These are phyloP conservation scores for Globisporangium irregulare DNA, from an alignment of 352 stramenopile genomes.

Conservation along the genomic window DNA sequence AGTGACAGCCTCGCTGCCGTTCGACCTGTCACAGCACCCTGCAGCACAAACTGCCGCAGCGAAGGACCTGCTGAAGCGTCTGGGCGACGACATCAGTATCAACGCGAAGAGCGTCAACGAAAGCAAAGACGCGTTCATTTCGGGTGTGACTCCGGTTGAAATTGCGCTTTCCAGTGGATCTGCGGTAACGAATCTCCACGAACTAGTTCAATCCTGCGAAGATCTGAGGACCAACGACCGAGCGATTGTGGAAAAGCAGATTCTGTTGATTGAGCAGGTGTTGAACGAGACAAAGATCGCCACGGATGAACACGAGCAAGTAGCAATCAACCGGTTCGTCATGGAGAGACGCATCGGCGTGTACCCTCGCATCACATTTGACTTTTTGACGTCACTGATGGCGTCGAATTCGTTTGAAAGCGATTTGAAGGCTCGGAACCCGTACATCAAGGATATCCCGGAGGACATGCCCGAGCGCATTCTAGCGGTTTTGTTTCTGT, in stretches of 20 bases:
- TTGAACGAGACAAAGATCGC: constrained; percentile 46
- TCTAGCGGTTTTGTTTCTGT: constrained; percentile 62
- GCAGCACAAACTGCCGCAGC: constrained; percentile 91
- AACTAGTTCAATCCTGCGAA: constrained; percentile 52
- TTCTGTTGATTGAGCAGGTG: constrained; percentile 43
- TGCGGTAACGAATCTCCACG: constrained; percentile 33
- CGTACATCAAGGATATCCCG: constrained; percentile 39
- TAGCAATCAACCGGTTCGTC: constrained; percentile 48
- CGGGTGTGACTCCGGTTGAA: constrained; percentile 53
- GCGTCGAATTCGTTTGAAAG: constrained; percentile 53
- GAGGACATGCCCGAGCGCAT: constrained; percentile 44
- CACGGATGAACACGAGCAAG: constrained; percentile 7
- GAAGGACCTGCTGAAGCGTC: constrained; percentile 91
- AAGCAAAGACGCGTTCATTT: constrained; percentile 75
- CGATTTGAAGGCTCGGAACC: constrained; percentile 66
- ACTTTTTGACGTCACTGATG: constrained; percentile 76
- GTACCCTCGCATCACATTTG: constrained; percentile 67
- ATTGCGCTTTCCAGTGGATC: constrained; percentile 23
- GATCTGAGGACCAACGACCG: constrained; percentile 52
- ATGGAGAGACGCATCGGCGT: constrained; percentile 54
- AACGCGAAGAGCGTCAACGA: constrained; percentile 70
- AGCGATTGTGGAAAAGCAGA: constrained; percentile 44
- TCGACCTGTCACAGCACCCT: constrained; percentile 90
- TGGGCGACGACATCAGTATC: constrained; percentile 91
- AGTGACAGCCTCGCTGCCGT: constrained; percentile 73